Conservation (phyloP, 257 asterid genomes). For the Cinchona pubescens region DNA sequence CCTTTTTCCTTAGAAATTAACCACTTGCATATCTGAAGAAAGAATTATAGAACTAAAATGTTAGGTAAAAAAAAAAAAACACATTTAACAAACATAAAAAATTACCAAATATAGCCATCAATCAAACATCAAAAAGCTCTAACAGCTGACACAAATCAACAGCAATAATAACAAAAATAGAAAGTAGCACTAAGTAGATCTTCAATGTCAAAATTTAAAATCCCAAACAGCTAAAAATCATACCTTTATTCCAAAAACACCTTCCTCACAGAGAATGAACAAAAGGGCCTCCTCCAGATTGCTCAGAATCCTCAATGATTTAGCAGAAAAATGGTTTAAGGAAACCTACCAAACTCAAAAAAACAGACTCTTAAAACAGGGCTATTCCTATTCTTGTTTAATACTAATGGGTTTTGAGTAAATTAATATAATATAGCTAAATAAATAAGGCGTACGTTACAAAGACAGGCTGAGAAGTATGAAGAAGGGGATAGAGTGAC, state of each 20-base stretch:
- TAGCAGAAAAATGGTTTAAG: constrained; percentile 15
- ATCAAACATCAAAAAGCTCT: constrained; percentile 21
- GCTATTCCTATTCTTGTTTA: not conserved
- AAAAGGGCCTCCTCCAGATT: constrained; percentile 28
- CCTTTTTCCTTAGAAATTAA: constrained; percentile 1
- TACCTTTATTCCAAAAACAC: constrained; percentile 37
- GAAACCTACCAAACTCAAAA: not conserved
- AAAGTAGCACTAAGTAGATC: constrained; percentile 58
- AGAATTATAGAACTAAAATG: constrained; percentile 24
- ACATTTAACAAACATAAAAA: constrained; percentile 17
- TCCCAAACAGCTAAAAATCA: constrained; percentile 18
- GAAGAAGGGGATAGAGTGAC: constrained; percentile 11
- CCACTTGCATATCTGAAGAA: not conserved
- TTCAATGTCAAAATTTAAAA: constrained; percentile 25
- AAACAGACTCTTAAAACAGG: constrained; percentile 1
- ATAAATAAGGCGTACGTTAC: constrained; percentile 23
- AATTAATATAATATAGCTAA: not conserved
- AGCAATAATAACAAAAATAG: constrained; percentile 10
- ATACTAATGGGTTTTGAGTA: not conserved
- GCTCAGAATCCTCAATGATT: constrained; percentile 37
- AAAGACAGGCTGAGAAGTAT: constrained; percentile 9
- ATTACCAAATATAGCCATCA: constrained; percentile 27
- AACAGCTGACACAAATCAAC: not conserved
- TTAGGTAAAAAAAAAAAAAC: constrained; percentile 43
- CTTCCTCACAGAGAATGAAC: constrained; percentile 13